A percentile compares a stretch with the other conserved stretches of the same genome.
Evolutionary conservation across 2,329 filamentous ascomycete genomes (phyloP).

Genomic region (Spiromastix sp.): DNA sequence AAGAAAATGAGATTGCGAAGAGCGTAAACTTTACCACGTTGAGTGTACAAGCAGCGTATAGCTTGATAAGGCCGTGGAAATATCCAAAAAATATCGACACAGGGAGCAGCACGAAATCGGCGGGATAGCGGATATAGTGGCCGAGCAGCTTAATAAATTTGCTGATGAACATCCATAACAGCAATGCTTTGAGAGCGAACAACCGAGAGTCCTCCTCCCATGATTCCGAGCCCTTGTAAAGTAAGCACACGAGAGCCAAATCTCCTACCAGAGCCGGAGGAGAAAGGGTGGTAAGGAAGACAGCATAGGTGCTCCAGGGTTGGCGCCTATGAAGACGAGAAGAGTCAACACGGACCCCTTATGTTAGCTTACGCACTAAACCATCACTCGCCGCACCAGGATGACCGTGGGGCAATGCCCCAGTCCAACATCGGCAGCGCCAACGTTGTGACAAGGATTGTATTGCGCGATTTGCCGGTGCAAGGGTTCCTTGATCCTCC

Average conservation of each 20-base stretch:
- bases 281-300: conserved; percentile 85
- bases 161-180: conserved; percentile 72
- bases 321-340: conserved; percentile 54
- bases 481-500: conserved; percentile 4
- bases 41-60: conserved; percentile 74
- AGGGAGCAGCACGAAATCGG: conserved; percentile 68
- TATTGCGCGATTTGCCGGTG: conserved; percentile 8
- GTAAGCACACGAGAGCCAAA: conserved; percentile 57
- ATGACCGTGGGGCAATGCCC: conserved; percentile 4
- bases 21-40: conserved; percentile 62
- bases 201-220: conserved; percentile 47
- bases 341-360: conserved; percentile 12
- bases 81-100: conserved; percentile 88
- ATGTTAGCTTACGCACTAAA: conserved; percentile 17
- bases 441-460: background rate
- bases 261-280: conserved; percentile 77
- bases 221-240: conserved; percentile 56
- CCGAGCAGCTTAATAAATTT: conserved; percentile 87
- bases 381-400: conserved; percentile 3
- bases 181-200: conserved; percentile 51
- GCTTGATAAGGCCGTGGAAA: conserved; percentile 84
- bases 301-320: conserved; percentile 85
- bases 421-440: conserved; percentile 2
- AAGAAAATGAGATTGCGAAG: background rate
- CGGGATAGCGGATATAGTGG: conserved; percentile 74